Evolutionary conservation across 306 rosid genomes (phyloP).

Genomic region (Canavalia gladiata): DNA sequence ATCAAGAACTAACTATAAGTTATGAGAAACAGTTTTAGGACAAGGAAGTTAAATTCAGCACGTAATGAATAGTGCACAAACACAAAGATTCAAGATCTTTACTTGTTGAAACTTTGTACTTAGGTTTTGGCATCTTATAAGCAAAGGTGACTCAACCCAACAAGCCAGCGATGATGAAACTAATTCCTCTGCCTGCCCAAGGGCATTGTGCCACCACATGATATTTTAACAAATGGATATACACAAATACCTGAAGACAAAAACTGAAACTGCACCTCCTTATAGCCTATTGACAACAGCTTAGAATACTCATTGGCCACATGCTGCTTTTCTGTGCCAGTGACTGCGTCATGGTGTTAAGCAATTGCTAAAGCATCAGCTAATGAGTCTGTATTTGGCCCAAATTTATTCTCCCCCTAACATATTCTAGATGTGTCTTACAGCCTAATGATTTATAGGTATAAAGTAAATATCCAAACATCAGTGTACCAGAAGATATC

Average conservation of each 20-base stretch:
- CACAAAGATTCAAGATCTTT: constrained; percentile 45
- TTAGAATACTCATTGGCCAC: constrained; percentile 87
- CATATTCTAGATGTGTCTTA: constrained; percentile 77
- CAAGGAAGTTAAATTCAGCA: constrained; percentile 31
- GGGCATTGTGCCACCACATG: constrained; percentile 35
- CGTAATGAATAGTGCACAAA: constrained; percentile 41
- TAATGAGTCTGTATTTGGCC: constrained; percentile 76
- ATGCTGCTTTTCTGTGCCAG: constrained; percentile 89
- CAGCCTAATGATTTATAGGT: constrained; percentile 66
- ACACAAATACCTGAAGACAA: constrained; percentile 34
- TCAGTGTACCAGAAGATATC: constrained; percentile 5
- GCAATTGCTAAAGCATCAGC: constrained; percentile 93
- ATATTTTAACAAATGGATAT: constrained; percentile 14
- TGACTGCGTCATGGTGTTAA: constrained; percentile 93
- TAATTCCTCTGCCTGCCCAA: constrained; percentile 73
- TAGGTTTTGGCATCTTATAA: constrained; percentile 53
- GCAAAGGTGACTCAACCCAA: constrained; percentile 54
- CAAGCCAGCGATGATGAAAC: constrained; percentile 75
- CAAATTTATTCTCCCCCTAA: constrained; percentile 60
- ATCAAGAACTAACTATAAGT: not conserved
- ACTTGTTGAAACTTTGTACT: constrained; percentile 75
- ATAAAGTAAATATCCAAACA: constrained; percentile 39
- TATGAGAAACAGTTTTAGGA: not conserved
- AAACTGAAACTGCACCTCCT: constrained; percentile 59
- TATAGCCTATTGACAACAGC: constrained; percentile 80